These are phyloP conservation scores for Gaultheria prostrata DNA, from an alignment of 148 eudicot species.

Conservation along the genomic window DNA sequence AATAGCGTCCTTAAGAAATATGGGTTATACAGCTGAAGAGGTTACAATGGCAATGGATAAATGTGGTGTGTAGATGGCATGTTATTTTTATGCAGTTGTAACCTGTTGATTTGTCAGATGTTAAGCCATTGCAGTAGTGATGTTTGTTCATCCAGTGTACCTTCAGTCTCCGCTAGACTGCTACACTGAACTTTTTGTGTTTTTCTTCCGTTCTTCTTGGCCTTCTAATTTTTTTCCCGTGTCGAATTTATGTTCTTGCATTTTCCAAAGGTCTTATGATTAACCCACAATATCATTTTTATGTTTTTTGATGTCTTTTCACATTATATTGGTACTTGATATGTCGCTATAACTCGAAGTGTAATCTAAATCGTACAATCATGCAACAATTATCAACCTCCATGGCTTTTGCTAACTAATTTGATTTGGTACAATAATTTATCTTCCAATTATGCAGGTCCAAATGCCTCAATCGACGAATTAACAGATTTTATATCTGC, in stretches of 20 bases:
- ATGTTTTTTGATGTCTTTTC: neutral
- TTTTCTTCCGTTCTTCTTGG: neutral
- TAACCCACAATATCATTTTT: neutral
- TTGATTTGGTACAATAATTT: neutral
- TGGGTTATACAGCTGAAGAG: conserved; percentile 72
- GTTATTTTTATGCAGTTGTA: neutral
- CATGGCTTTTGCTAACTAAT: neutral
- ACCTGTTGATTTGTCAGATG: neutral
- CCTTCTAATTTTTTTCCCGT: neutral
- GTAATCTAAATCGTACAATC: neutral
- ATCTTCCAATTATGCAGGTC: conserved; percentile 40
- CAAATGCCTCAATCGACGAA: conserved; percentile 57
- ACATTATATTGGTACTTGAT: neutral
- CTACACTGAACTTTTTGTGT: neutral
- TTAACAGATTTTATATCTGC: conserved; percentile 66
- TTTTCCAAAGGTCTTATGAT: neutral
- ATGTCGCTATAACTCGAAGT: neutral
- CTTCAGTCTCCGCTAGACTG: neutral
- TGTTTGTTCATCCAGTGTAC: neutral
- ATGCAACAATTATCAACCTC: neutral
- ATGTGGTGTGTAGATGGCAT: conserved; percentile 56
- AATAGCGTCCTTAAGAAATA: conserved; percentile 40
- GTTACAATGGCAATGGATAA: conserved; percentile 58
- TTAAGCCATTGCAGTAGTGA: neutral
- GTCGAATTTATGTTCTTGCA: neutral